Percentiles rank a stretch among this genome's conserved stretches.
Evolutionary conservation across 2,329 filamentous ascomycete genomes (phyloP).

Genomic region (Tolypocladium endophyticum): DNA sequence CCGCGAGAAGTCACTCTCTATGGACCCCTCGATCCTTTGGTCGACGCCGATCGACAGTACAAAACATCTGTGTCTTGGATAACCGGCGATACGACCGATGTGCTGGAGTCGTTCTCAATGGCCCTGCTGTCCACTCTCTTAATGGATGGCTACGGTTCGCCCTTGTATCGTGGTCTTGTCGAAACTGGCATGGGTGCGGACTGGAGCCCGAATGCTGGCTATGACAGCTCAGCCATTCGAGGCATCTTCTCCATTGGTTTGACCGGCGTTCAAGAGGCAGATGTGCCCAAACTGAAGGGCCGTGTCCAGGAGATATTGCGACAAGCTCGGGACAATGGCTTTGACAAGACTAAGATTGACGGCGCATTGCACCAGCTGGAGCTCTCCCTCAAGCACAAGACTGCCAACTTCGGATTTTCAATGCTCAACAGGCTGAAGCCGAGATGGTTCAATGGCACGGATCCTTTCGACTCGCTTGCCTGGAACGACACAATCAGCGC

Average conservation of each 20-base stretch:
- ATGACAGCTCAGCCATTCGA: conserved; percentile 65
- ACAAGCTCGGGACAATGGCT: conserved; percentile 63
- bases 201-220: conserved; percentile 90
- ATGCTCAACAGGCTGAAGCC: conserved; percentile 82
- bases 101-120: conserved; percentile 81
- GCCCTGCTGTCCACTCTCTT: conserved; percentile 73
- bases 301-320: conserved; percentile 63
- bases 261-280: conserved; percentile 74
- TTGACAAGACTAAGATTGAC: conserved; percentile 83
- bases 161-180: conserved; percentile 78
- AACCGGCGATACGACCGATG: conserved; percentile 69
- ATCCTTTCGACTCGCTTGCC: conserved; percentile 81
- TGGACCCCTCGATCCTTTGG: conserved; percentile 79
- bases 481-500: conserved; percentile 83
- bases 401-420: conserved; percentile 85
- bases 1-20: conserved; percentile 60
- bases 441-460: conserved; percentile 90
- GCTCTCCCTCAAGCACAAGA: conserved; percentile 91
- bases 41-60: conserved; percentile 75
- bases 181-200: conserved; percentile 85
- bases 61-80: conserved; percentile 95
- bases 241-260: conserved; percentile 86
- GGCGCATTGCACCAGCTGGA: conserved; percentile 91
- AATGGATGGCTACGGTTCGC: conserved; percentile 91
- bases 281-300: conserved; percentile 67